phyloP scores from a whole-genome alignment of 306 rosid genomes.

The Gynostemma pentaphyllum region DNA sequence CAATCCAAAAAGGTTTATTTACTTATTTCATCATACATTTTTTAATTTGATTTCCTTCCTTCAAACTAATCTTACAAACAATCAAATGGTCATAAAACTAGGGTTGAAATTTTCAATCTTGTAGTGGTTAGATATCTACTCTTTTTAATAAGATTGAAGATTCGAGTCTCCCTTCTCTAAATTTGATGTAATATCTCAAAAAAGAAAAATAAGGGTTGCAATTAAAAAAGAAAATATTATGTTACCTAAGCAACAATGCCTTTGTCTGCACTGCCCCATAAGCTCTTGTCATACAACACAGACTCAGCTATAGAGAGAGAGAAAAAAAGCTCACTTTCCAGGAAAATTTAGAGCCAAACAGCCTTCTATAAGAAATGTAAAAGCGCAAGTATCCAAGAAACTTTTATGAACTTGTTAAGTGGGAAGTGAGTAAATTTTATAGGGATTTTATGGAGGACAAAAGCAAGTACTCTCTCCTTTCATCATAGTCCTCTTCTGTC shows the following conservation, averaged over 20 bases:
- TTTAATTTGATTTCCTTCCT: too few species aligned
- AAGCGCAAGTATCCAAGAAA: not conserved
- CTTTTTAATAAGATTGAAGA: too few species aligned
- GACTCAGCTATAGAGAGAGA: not conserved
- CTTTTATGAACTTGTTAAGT: not conserved
- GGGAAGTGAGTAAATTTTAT: not conserved
- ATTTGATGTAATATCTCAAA: too few species aligned
- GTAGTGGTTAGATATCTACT: too few species aligned
- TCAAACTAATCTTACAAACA: too few species aligned
- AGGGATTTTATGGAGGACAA: not conserved
- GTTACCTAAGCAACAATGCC: not conserved
- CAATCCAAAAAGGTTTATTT: too few species aligned
- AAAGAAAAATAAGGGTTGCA: too few species aligned
- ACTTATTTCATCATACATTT: too few species aligned
- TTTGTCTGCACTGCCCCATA: not conserved
- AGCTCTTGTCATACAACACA: not conserved
- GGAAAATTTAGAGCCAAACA: constrained; percentile 3
- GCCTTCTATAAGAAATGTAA: not conserved
- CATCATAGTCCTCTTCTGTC: constrained; percentile 8
- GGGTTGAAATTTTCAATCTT: too few species aligned
- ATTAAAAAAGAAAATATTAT: not conserved
- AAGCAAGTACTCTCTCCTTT: not conserved
- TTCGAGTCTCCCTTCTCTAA: too few species aligned
- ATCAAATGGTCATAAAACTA: too few species aligned
- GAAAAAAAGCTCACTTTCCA: not conserved